Conservation (phyloP, 2,329 filamentous ascomycete species). For the Pseudocercospora vitis region DNA sequence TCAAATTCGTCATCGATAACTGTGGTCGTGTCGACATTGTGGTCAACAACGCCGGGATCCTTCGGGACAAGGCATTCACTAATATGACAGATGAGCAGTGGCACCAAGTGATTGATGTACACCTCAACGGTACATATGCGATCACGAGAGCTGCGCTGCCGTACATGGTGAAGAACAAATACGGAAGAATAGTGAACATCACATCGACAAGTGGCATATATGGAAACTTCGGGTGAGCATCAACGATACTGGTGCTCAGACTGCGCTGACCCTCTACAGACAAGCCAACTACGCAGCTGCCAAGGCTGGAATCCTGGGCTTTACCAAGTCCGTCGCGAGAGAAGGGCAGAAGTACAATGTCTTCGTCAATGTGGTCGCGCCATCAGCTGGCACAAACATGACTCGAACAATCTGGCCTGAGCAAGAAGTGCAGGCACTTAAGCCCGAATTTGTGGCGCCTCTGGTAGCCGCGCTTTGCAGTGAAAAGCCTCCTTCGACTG, state of each 20-base stretch:
- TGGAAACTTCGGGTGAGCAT: conserved; percentile 91
- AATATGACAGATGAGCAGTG: conserved; percentile 95
- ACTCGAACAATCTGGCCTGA: conserved; percentile 89
- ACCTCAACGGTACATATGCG: conserved; percentile 91
- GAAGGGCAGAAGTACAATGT: conserved; percentile 97
- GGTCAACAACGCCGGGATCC: conserved; percentile 95
- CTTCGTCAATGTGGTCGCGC: conserved; percentile 92
- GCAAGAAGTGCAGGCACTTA: conserved; percentile 94
- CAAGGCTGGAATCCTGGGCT: conserved; percentile 75
- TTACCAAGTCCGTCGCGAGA: conserved; percentile 84
- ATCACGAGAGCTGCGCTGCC: conserved; percentile 95
- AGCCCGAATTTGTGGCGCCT: conserved; percentile 95
- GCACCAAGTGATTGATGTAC: conserved; percentile 86
- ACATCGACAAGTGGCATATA: conserved; percentile 96
- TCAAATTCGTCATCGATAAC: conserved; percentile 87
- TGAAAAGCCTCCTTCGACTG: conserved; percentile 79
- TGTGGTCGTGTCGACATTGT: conserved; percentile 86
- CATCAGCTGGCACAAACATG: conserved; percentile 93
- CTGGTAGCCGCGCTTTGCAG: conserved; percentile 80
- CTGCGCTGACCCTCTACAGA: conserved; percentile 59
- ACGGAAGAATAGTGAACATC: conserved; percentile 92
- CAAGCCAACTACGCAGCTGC: conserved; percentile 68
- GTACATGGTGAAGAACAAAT: conserved; percentile 96
- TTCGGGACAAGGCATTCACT: conserved; percentile 92
- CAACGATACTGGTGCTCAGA: conserved; percentile 92